Evolutionary conservation across 352 stramenopile genomes (phyloP), one percentile per base, ranked within the genome.

Genomic region (Thalassiosira hispida): DNA sequence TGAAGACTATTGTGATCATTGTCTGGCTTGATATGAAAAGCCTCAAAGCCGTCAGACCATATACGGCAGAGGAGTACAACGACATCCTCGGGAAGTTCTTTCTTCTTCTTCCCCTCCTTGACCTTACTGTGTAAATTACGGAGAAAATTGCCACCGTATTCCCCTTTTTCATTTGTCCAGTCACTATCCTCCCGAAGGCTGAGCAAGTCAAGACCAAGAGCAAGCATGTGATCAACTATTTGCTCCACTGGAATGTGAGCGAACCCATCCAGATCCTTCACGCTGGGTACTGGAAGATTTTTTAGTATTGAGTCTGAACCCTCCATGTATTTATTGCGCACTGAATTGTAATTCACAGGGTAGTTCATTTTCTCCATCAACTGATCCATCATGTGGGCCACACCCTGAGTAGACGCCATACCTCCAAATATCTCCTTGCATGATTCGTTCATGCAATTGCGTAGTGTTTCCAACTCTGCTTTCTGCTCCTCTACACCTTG

Each of bases 1-100:
- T 67, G 66, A 29, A 75, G 20, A 47, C 25, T 67, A 27, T 67
- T 75, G 40, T 55, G 64, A 35, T 60, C 7, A 33, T 27, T 46
- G 9, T 75, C 27, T n/a, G 2, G 35, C 31, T 67, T 60, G 8
- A 75, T 57, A 6, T 75, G 31, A 22, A 67, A 35, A 22, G 52
- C 66, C 42, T 75, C 53, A 67, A 75, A 75, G 33, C 53, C 55
- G 60, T 67, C 53, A 16, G 66, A 75, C 66, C 66, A 75, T 1
- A 46, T 18, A 27, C 53, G 27, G 9, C 12, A 1, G 14, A 46
- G 1, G n/a, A 22, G 2, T 12, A 62, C 53, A 5, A 12, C 1
- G 5, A 53, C 67, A 20, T 75, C 40, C 22, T 51, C 31, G 8
- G 57, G 38, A 47, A 49, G 16, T 4, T 31, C 42, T 8, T 11